These are phyloP conservation scores for Phyllosticta capitalensis DNA, from an alignment of 2,329 filamentous ascomycete species.

Conservation along the genomic window DNA sequence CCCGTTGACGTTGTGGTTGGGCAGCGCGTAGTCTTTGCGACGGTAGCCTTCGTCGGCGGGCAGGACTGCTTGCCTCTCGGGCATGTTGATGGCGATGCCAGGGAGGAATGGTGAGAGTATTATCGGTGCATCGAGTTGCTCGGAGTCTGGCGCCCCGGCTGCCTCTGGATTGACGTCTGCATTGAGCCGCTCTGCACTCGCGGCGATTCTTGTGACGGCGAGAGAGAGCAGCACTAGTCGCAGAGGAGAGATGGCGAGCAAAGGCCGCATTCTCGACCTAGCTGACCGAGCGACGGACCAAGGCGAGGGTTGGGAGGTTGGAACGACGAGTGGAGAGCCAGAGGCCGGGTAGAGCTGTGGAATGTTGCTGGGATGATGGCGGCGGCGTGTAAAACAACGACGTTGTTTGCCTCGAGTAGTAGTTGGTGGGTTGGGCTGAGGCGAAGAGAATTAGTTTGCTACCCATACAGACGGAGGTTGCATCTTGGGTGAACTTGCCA, in stretches of 20 bases:
- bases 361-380: background rate
- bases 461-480: background rate
- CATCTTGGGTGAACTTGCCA: background rate
- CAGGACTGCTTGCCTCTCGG: background rate
- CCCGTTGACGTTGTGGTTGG: background rate
- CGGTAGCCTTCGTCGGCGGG: background rate
- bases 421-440: background rate
- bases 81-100: constrained; percentile 2
- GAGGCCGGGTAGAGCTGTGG: background rate
- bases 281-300: background rate
- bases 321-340: background rate
- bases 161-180: background rate
- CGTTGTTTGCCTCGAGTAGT: background rate
- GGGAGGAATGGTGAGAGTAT: constrained; percentile 5
- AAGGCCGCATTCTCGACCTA: background rate
- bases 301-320: background rate
- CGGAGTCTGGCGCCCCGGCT: background rate
- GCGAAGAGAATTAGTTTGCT: background rate
- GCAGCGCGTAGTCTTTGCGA: background rate
- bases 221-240: background rate
- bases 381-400: background rate
- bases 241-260: background rate
- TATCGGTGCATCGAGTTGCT: background rate
- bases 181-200: background rate
- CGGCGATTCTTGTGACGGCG: background rate